Base-by-base conservation (phyloP, 1,139 yeast genomes). In the Candida neerlandica region DNA sequence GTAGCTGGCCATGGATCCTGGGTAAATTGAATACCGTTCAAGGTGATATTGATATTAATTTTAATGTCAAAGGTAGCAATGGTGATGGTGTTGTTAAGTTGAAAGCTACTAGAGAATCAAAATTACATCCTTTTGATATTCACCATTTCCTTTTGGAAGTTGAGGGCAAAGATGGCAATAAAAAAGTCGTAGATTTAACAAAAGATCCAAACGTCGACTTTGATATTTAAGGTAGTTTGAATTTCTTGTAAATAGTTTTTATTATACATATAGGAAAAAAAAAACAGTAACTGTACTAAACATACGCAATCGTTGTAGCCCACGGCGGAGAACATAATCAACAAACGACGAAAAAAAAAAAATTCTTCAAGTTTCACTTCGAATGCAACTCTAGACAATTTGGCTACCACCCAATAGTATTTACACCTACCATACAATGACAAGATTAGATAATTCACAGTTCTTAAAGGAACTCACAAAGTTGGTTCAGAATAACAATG, bases 11-110 rank as follows among this genome's bases (percentile, higher is more conserved):
- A 3, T 94, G 97, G 97, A 85, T 94, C 51, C 72, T 80, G 49
- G 99, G 99, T 6, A 81, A 84, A 43, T 74, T 94, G 57, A 90
- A 92, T 59, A 89, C 95, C 34, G 89, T 89, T 53, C 79, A 83
- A 51, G 97, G 97, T 15, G 74, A 80, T 19, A 87, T 94, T 43
- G 87, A 92, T 63, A 82, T 94, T 57, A 67, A 69, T 32, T 90
- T 90, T 59, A 70, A 77, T 39, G 89, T 90, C 41, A 77, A 79
- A 58, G 99, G 98, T 11, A 75, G 74, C 46, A 73, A 75, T 53
- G 70, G 68, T 5, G 19, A 11, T 3, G 86, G 85, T n/a, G 73
- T 67, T 50, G 71, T 85, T 42, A 71, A 65, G 55, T 73, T 87
- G 58, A 77, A 78, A 54, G 94, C 92, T 15, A 75, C 77, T 51